Conservation (phyloP, 352 stramenopile genomes). For the Pythium brachiatum region DNA sequence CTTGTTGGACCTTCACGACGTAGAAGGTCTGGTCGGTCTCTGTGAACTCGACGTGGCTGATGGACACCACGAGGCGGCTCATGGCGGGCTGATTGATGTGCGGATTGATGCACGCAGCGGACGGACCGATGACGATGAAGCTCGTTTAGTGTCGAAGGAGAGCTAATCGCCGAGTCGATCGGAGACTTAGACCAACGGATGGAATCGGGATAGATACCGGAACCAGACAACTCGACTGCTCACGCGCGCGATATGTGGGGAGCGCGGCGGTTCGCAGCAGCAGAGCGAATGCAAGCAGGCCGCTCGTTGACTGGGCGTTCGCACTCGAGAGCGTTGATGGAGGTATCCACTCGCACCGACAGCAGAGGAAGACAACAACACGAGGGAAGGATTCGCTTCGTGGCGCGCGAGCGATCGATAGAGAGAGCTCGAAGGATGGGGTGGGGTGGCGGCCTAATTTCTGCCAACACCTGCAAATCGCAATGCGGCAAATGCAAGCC, state of each 20-base stretch:
- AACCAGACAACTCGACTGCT: not conserved
- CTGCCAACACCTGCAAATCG: not conserved
- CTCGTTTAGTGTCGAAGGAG: too few relatives aligned
- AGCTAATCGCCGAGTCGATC: not conserved
- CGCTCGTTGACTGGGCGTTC: not conserved
- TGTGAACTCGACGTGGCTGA: slow-evolving; percentile 79
- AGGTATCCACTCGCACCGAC: not conserved
- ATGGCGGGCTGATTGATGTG: slow-evolving; percentile 35
- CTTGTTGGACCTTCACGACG: slow-evolving; percentile 73
- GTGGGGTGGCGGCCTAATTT: not conserved
- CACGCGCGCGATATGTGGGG: not conserved
- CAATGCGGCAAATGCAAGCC: not conserved
- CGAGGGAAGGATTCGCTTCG: not conserved
- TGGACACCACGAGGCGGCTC: slow-evolving; percentile 72
- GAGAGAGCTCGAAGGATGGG: too few relatives aligned
- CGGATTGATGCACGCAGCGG: not conserved
- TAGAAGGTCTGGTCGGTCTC: slow-evolving; percentile 65
- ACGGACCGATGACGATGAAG: not conserved
- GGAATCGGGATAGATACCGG: not conserved
- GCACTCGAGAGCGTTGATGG: not conserved
- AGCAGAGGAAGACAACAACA: not conserved
- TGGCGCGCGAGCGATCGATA: not conserved
- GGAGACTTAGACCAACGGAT: not conserved
- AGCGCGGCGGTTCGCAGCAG: not conserved
- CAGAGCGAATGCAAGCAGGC: not conserved